These are phyloP conservation scores for Sparassis latifolia DNA, from an alignment of 1,284 basidiomycete species.

Conservation along the genomic window DNA sequence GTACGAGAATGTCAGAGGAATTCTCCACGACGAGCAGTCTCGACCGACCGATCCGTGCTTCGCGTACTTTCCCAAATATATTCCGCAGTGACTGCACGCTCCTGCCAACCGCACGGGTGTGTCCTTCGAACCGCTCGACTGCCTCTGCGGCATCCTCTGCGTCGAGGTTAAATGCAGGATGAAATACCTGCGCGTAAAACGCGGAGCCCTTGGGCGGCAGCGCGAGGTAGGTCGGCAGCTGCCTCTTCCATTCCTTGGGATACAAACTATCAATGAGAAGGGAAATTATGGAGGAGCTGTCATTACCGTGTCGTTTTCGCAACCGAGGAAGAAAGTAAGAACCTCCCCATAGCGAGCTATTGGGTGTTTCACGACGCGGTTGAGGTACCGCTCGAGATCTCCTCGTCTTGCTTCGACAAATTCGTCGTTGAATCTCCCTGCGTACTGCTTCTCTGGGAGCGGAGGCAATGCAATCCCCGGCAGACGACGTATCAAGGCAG, in stretches of 20 bases:
- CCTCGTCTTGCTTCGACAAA: constrained; percentile 79
- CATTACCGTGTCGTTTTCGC: constrained; percentile 64
- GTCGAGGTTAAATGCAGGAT: constrained; percentile 82
- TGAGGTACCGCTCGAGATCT: constrained; percentile 75
- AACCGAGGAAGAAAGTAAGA: constrained; percentile 74
- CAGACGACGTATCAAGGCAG: constrained; percentile 56
- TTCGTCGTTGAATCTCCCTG: constrained; percentile 71
- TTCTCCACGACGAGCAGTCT: background rate
- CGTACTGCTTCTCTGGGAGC: constrained; percentile 78
- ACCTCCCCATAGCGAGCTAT: constrained; percentile 74
- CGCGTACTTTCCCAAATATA: constrained; percentile 54
- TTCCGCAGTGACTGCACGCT: constrained; percentile 62
- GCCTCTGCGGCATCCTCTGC: constrained; percentile 54
- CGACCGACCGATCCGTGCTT: constrained; percentile 58
- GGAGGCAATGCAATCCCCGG: constrained; percentile 77
- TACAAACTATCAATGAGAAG: background rate
- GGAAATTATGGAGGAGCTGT: background rate
- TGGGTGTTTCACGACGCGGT: constrained; percentile 69
- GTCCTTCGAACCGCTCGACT: constrained; percentile 55
- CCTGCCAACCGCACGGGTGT: constrained; percentile 57
- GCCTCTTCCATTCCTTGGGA: constrained; percentile 63
- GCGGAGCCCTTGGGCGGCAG: constrained; percentile 57
- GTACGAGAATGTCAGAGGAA: background rate
- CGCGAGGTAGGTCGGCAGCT: constrained; percentile 53
- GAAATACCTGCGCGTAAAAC: constrained; percentile 77